A percentile compares a stretch with the other conserved stretches of the same genome.
Conservation (phyloP, 1,284 basidiomycete species). For the Wallemia mellicola region DNA sequence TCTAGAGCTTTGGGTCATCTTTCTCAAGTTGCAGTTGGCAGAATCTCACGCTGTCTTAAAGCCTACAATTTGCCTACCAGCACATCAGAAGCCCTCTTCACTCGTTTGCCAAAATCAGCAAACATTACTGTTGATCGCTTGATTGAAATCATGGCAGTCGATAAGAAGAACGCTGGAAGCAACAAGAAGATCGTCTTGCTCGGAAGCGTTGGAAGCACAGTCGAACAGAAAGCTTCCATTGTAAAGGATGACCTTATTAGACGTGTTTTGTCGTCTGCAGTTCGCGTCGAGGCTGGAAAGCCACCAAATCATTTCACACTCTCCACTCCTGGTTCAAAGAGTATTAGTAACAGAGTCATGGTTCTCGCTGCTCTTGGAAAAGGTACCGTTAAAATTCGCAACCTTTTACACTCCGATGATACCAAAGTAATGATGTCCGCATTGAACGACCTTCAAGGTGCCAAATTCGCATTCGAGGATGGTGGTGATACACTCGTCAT, state of each 20-base stretch:
- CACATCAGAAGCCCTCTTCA: conserved; percentile 40
- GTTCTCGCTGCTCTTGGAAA: conserved; percentile 71
- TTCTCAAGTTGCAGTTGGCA: conserved; percentile 60
- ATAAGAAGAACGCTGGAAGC: conserved; percentile 81
- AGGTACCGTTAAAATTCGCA: conserved; percentile 64
- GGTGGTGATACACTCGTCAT: conserved; percentile 78
- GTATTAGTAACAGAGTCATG: conserved; percentile 81
- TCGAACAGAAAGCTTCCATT: conserved; percentile 66
- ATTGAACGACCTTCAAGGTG: conserved; percentile 60
- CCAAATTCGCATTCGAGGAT: conserved; percentile 72
- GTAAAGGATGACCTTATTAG: conserved; percentile 52
- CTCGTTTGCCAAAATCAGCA: conserved; percentile 35
- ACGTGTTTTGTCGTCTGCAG: conserved; percentile 47
- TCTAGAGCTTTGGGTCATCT: conserved; percentile 60
- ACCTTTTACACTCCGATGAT: conserved; percentile 86
- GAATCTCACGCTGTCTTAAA: conserved; percentile 50
- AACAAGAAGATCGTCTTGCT: conserved; percentile 85
- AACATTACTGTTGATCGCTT: conserved; percentile 49
- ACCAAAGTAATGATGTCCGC: conserved; percentile 98
- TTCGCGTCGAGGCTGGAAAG: conserved; percentile 35
- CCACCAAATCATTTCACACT: conserved; percentile 38
- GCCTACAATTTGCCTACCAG: conserved; percentile 64
- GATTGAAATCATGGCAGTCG: conserved; percentile 67
- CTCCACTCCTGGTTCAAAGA: conserved; percentile 85
- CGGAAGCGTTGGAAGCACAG: conserved; percentile 63